Evolutionary conservation across 208 protist species (phyloP).

Genomic region (Acanthamoeba triangularis): DNA sequence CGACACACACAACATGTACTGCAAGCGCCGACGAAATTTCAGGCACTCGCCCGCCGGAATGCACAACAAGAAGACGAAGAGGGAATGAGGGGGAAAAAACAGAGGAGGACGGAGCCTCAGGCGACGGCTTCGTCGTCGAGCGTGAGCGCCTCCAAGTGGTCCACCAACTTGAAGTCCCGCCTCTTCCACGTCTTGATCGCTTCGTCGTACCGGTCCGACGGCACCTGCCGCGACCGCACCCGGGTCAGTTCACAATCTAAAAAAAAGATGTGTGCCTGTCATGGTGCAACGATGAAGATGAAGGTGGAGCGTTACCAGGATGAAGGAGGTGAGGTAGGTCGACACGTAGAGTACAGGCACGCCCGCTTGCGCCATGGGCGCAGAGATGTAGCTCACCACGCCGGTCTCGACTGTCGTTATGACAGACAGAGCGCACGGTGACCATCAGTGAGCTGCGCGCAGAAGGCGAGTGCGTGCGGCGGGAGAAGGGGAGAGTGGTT

Average conservation of each 20-base stretch:
- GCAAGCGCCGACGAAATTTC: not conserved
- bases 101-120: not conserved
- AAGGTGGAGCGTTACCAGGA: conserved; percentile 4
- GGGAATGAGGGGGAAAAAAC: not conserved
- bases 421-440: not conserved
- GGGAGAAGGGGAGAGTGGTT: not conserved
- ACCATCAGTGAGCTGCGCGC: not conserved
- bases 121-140: not conserved
- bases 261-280: not conserved
- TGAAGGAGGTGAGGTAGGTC: conserved; percentile 71
- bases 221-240: not conserved
- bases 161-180: conserved; percentile 25
- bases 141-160: not conserved
- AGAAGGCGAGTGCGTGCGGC: not conserved
- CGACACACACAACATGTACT: not conserved
- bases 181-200: conserved; percentile 54
- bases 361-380: conserved; percentile 43
- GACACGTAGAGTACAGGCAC: conserved; percentile 65
- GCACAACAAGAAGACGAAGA: not conserved
- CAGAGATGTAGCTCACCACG: conserved; percentile 72
- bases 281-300: not conserved
- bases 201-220: conserved; percentile 16
- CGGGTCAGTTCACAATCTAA: too few relatives aligned
- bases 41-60: not conserved
- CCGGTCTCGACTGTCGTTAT: conserved; percentile 36